These are phyloP conservation scores for Hypoxylon sp. DNA, from an alignment of 2,329 filamentous ascomycete species.

Conservation along the genomic window DNA sequence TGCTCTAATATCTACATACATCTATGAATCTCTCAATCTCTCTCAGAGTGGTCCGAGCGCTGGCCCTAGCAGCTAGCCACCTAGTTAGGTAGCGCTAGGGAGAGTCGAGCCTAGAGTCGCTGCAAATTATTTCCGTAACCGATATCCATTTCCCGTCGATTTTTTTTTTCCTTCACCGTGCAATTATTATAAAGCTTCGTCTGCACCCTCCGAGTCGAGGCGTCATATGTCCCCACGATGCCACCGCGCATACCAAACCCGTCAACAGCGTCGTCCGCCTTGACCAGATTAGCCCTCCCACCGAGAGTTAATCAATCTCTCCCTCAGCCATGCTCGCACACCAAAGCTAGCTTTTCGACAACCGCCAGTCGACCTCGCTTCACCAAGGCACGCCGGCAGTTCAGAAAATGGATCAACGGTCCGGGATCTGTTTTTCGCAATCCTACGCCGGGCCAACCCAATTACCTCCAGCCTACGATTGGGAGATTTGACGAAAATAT, in stretches of 20 bases:
- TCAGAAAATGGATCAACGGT: conserved; percentile 45
- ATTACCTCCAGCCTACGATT: conserved; percentile 39
- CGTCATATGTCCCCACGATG: conserved; percentile 43
- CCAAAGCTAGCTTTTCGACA: conserved; percentile 50
- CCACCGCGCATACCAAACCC: conserved; percentile 48
- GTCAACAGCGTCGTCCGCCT: conserved; percentile 37
- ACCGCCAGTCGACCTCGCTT: conserved; percentile 48
- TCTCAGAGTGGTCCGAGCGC: background rate
- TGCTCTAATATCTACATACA: too few relatives aligned
- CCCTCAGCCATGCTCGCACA: conserved; percentile 27
- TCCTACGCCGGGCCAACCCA: conserved; percentile 23
- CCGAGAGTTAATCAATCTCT: conserved; percentile 12
- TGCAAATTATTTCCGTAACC: conserved; percentile 25
- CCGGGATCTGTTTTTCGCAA: conserved; percentile 33
- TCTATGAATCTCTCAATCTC: too few relatives aligned
- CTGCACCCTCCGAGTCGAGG: conserved; percentile 35
- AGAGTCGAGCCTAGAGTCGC: background rate
- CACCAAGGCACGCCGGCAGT: conserved; percentile 45
- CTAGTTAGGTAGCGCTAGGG: background rate
- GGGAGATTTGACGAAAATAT: background rate
- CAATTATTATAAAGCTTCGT: conserved; percentile 31
- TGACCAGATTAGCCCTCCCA: conserved; percentile 14
- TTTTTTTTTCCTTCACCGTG: conserved; percentile 20
- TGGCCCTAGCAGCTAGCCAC: background rate
- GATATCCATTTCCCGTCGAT: conserved; percentile 15